These are phyloP conservation scores for Berberis thunbergii DNA, from an alignment of 164 flowering plant species.

Conservation along the genomic window DNA sequence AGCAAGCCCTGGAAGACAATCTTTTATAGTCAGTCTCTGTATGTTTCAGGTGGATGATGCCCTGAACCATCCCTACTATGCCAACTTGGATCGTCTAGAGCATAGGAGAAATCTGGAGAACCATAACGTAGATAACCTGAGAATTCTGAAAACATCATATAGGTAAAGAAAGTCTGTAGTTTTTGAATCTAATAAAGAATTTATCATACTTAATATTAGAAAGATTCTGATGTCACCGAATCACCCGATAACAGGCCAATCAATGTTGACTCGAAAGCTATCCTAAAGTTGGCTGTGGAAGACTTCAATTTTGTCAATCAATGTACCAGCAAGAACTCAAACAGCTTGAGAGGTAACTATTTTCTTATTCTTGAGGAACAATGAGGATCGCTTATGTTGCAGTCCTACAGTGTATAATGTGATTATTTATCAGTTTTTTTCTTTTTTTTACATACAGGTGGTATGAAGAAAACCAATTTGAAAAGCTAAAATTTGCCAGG, in stretches of 20 bases:
- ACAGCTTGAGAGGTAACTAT: slow-evolving; percentile 40
- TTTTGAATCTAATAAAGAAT: too few relatives aligned
- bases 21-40: not conserved
- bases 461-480: slow-evolving; percentile 2
- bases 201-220: too few relatives aligned
- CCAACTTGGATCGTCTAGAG: slow-evolving; percentile 23
- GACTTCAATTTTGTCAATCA: slow-evolving; percentile 53
- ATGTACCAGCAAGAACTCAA: slow-evolving; percentile 39
- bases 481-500: slow-evolving; percentile 8
- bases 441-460: slow-evolving; percentile 2
- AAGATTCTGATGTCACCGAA: not conserved
- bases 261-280: slow-evolving; percentile 30
- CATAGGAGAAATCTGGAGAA: slow-evolving; percentile 51
- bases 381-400: not conserved
- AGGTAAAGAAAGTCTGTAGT: slow-evolving; percentile 12
- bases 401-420: not conserved
- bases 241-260: slow-evolving; percentile 23
- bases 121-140: slow-evolving; percentile 8
- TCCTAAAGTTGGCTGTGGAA: slow-evolving; percentile 37
- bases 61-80: slow-evolving; percentile 17
- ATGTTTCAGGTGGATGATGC: slow-evolving; percentile 45
- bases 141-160: slow-evolving; percentile 20
- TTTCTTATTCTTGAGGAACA: not conserved
- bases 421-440: not conserved
- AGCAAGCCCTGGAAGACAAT: not conserved